These are phyloP conservation scores for Penicillium pancosmium DNA, from an alignment of 495 filamentous ascomycete species.

Conservation along the genomic window DNA sequence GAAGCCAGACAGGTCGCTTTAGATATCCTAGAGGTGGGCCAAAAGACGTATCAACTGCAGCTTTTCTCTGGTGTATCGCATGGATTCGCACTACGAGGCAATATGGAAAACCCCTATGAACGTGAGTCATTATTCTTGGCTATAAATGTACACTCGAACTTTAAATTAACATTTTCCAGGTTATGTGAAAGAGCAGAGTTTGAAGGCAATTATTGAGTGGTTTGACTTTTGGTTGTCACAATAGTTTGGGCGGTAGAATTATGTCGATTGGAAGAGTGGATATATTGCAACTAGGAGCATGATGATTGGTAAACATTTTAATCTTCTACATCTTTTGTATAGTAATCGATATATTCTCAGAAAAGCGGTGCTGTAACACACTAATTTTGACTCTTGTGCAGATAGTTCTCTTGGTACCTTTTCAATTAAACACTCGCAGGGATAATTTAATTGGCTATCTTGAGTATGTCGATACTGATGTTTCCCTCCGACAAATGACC, in stretches of 20 bases:
- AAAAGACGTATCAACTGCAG: constrained; percentile 6
- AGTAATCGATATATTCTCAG: no score
- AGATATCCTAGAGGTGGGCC: not conserved
- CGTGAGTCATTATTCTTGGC: not conserved
- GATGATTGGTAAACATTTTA: no score
- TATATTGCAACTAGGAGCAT: no score
- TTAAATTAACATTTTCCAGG: not conserved
- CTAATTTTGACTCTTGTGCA: no score
- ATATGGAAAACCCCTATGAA: constrained; percentile 9
- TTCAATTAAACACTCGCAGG: no score
- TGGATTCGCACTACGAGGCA: constrained; percentile 15
- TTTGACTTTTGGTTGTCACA: constrained; percentile 9
- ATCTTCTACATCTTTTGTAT: no score
- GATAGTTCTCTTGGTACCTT: no score
- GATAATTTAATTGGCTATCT: no score
- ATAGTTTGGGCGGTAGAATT: not conserved
- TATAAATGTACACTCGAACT: not conserved
- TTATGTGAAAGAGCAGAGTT: constrained; percentile 8
- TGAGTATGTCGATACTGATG: no score
- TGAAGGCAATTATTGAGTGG: constrained; percentile 6
- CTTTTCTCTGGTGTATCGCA: constrained; percentile 13
- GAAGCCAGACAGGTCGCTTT: constrained; percentile 9
- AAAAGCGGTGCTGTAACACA: no score
- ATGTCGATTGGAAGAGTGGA: no score
- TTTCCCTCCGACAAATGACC: no score